Percentiles rank a stretch among this genome's conserved stretches.
phyloP scores from a whole-genome alignment of 208 protist genomes.

The Acanthamoeba triangularis region DNA sequence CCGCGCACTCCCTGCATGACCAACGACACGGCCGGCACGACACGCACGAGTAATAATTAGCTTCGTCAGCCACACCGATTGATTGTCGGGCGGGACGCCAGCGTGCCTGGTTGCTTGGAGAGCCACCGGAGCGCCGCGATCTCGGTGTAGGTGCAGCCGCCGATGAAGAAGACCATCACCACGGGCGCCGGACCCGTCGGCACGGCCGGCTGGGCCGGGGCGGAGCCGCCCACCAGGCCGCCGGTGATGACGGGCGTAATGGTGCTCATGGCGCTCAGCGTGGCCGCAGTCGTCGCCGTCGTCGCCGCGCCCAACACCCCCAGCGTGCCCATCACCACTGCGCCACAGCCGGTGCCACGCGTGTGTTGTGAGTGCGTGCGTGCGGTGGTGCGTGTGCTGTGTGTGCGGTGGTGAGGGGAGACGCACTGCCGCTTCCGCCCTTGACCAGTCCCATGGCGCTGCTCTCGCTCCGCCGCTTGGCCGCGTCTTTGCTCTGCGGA shows the following conservation, averaged over 20 bases:
- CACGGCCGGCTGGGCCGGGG: background rate
- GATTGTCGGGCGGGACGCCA: background rate
- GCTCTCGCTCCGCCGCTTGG: background rate
- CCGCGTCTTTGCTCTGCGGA: constrained; percentile 24
- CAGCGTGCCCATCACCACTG: constrained; percentile 50
- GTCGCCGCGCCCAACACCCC: constrained; percentile 27
- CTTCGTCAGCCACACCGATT: no score
- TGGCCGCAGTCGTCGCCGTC: background rate
- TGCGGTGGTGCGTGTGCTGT: background rate
- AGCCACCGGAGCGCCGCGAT: constrained; percentile 95
- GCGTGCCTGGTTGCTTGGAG: constrained; percentile 73
- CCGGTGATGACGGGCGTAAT: constrained; percentile 44
- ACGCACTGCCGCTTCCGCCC: background rate
- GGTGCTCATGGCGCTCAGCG: constrained; percentile 30
- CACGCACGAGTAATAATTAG: background rate
- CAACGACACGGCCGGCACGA: background rate
- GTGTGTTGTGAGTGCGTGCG: background rate
- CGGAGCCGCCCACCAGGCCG: constrained; percentile 3
- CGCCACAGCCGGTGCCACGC: background rate
- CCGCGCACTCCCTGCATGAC: background rate
- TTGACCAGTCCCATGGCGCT: constrained; percentile 15
- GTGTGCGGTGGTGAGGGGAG: background rate
- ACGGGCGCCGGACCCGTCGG: constrained; percentile 68
- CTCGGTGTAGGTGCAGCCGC: constrained; percentile 95
- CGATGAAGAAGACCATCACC: constrained; percentile 95